Percentiles rank a stretch among this genome's conserved stretches.
These are phyloP conservation scores for Pugionium dolabratum DNA, from an alignment of 345 rosid genomes.

Conservation along the genomic window DNA sequence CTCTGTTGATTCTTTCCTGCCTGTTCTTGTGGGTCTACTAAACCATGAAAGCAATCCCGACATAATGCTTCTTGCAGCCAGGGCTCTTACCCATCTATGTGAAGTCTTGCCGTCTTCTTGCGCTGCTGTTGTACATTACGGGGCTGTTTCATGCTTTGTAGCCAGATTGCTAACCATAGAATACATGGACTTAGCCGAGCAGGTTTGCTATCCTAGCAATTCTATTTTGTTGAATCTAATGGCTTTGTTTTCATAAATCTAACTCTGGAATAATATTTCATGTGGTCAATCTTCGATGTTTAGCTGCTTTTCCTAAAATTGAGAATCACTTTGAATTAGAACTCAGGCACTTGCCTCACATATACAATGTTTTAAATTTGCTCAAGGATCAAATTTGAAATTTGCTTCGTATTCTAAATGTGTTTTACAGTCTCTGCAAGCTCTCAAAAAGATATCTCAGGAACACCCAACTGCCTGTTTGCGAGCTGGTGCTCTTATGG, in stretches of 20 bases:
- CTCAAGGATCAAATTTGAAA: not conserved
- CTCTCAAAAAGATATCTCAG: conserved; percentile 97
- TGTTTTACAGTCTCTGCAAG: conserved; percentile 83
- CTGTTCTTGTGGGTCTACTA: conserved; percentile 87
- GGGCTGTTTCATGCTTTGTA: conserved; percentile 86
- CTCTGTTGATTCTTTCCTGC: conserved; percentile 96
- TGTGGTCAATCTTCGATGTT: conserved; percentile 9
- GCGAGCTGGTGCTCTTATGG: conserved; percentile 99
- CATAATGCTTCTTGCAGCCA: conserved; percentile 97
- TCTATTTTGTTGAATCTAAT: not conserved
- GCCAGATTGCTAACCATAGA: conserved; percentile 95
- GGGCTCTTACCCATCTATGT: conserved; percentile 95
- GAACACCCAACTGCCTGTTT: conserved; percentile 99
- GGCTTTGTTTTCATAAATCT: not conserved
- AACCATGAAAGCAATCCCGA: conserved; percentile 97
- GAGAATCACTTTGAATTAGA: conserved; percentile 1
- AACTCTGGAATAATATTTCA: not conserved
- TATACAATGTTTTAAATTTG: conserved; percentile 3
- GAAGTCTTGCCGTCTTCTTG: conserved; percentile 98
- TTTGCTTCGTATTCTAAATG: conserved; percentile 11
- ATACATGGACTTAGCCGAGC: conserved; percentile 99
- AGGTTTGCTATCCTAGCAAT: conserved; percentile 49
- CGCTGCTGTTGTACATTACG: conserved; percentile 97
- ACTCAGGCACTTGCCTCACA: not conserved
- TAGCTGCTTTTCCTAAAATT: not conserved